A percentile compares a stretch with the other conserved stretches of the same genome.
Conservation (phyloP, 306 rosid species). For the Lathyrus sativus region DNA sequence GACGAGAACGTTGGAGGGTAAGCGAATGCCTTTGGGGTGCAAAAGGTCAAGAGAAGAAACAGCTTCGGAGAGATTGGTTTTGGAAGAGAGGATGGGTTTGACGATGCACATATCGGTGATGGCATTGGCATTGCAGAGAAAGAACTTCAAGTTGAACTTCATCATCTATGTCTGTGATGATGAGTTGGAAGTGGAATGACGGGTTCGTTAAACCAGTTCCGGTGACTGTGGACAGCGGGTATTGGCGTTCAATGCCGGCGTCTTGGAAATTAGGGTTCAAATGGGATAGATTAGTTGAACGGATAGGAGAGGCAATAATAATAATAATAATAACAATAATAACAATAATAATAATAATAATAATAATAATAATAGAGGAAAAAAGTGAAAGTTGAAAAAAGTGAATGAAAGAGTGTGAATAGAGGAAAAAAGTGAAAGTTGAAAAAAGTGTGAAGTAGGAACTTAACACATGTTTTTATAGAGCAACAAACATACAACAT, state of each 20-base stretch:
- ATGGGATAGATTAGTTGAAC: no score
- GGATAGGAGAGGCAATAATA: no score
- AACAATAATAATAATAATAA: no score
- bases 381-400: no score
- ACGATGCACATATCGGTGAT: conserved; percentile 61
- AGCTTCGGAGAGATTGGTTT: conserved; percentile 55
- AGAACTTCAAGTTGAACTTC: conserved; percentile 32
- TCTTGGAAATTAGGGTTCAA: no score
- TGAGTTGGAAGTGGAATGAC: background rate
- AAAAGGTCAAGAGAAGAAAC: conserved; percentile 66
- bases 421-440: no score
- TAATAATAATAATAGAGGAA: no score
- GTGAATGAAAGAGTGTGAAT: no score
- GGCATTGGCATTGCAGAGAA: conserved; percentile 63
- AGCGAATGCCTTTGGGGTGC: conserved; percentile 64
- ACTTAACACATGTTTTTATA: no score
- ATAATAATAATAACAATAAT: no score
- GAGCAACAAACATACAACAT: no score
- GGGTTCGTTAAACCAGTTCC: conserved; percentile 21
- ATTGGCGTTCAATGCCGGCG: background rate
- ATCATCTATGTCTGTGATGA: conserved; percentile 34
- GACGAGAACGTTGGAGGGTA: conserved; percentile 60
- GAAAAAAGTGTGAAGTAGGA: no score
- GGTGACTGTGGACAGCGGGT: conserved; percentile 44
- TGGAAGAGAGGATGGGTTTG: conserved; percentile 53